These are phyloP conservation scores for Talaromyces verruculosus DNA, from an alignment of 2,329 filamentous ascomycete species.

Conservation along the genomic window DNA sequence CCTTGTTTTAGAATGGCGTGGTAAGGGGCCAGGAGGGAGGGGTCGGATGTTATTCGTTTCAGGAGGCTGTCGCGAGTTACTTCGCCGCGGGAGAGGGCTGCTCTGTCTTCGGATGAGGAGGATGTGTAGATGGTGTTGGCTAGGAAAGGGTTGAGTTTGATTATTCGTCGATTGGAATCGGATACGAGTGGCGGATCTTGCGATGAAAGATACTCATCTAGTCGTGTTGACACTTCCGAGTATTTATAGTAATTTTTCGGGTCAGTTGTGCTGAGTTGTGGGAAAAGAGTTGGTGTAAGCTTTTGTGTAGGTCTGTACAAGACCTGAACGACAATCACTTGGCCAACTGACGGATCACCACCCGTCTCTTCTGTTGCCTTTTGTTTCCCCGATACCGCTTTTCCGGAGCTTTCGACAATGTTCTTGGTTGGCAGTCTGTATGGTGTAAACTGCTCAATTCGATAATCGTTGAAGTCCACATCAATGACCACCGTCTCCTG, in stretches of 20 bases:
- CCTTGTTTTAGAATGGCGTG: constrained; percentile 55
- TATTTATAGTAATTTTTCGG: constrained; percentile 59
- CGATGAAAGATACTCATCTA: constrained; percentile 60
- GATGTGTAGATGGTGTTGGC: constrained; percentile 60
- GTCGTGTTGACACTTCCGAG: constrained; percentile 57
- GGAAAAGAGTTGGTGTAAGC: constrained; percentile 56
- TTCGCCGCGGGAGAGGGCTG: constrained; percentile 57
- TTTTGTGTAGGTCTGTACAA: constrained; percentile 60
- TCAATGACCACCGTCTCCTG: constrained; percentile 65
- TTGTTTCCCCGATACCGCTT: constrained; percentile 32
- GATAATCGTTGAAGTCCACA: constrained; percentile 61
- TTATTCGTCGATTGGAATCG: constrained; percentile 59
- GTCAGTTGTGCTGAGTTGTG: constrained; percentile 47
- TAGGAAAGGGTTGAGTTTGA: constrained; percentile 62
- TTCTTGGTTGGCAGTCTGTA: constrained; percentile 64
- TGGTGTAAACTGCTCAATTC: constrained; percentile 58
- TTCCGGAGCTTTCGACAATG: constrained; percentile 44
- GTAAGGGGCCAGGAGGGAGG: constrained; percentile 52
- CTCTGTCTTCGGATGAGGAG: constrained; percentile 53
- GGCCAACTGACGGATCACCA: constrained; percentile 45
- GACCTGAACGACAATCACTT: constrained; percentile 50
- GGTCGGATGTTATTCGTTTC: constrained; percentile 57
- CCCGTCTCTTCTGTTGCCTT: constrained; percentile 29
- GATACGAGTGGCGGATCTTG: constrained; percentile 56
- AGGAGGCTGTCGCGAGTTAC: constrained; percentile 62